phyloP scores from a whole-genome alignment of 306 rosid genomes.

The Corylus americana region DNA sequence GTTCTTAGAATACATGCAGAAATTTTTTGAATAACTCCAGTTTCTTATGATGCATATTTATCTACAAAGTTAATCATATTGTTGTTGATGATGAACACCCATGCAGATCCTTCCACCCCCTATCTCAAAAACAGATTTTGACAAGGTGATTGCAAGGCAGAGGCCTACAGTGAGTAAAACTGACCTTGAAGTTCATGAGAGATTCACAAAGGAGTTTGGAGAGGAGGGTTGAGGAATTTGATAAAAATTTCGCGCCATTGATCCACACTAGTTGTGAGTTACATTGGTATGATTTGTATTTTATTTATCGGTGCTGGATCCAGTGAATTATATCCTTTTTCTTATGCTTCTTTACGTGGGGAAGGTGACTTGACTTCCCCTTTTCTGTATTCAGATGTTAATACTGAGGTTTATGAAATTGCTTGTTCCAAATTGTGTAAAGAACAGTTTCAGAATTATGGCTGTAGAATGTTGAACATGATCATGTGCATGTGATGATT shows the following conservation, averaged over 20 bases:
- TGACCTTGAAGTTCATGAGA: conserved; percentile 89
- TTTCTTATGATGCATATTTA: not conserved
- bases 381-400: conserved; percentile 41
- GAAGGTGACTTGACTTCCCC: conserved; percentile 44
- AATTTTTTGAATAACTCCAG: not conserved
- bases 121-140: conserved; percentile 78
- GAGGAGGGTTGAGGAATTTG: conserved; percentile 82
- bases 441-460: conserved; percentile 35
- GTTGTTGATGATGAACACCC: conserved; percentile 25
- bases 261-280: conserved; percentile 36
- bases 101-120: conserved; percentile 97
- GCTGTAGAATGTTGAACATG: conserved; percentile 29
- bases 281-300: conserved; percentile 42
- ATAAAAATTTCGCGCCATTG: conserved; percentile 38
- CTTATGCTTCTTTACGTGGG: conserved; percentile 33
- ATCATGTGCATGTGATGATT: conserved; percentile 12
- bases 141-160: conserved; percentile 97
- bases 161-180: conserved; percentile 93
- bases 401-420: conserved; percentile 28
- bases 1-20: not conserved
- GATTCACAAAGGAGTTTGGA: conserved; percentile 96
- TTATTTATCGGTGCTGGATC: conserved; percentile 43
- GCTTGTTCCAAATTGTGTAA: conserved; percentile 54
- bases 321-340: conserved; percentile 38
- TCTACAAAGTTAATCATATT: conserved; percentile 12